Evolutionary conservation across 148 eudicot species (phyloP).

Genomic region (Chenopodium quinoa): DNA sequence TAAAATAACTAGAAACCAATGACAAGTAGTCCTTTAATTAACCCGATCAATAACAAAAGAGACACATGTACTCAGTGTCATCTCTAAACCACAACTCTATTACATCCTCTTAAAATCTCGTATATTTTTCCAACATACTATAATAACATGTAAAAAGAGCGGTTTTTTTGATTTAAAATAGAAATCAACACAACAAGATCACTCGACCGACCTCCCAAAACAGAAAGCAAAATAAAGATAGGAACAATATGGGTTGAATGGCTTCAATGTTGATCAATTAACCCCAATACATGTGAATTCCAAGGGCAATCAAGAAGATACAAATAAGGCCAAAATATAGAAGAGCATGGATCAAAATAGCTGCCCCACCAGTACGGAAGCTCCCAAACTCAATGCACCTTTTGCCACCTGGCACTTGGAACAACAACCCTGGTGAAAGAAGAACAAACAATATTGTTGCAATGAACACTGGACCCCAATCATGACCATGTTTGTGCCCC

Average conservation of each 20-base stretch:
- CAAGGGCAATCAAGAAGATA: constrained; percentile 45
- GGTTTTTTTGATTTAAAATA: not conserved
- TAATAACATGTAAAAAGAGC: not conserved
- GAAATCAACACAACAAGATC: not conserved
- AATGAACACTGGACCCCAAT: constrained; percentile 47
- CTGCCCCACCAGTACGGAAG: constrained; percentile 46
- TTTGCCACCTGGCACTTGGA: constrained; percentile 47
- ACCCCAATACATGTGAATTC: constrained; percentile 46
- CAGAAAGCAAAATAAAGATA: no score
- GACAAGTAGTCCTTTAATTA: not conserved
- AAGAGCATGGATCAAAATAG: constrained; percentile 47
- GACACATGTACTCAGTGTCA: not conserved
- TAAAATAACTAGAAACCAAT: not conserved
- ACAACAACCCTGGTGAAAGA: constrained; percentile 52
- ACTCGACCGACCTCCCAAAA: not conserved
- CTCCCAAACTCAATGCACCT: constrained; percentile 51
- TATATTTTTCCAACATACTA: no score
- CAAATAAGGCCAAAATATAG: constrained; percentile 52
- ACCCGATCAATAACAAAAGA: not conserved
- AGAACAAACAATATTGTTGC: constrained; percentile 48
- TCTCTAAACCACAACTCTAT: not conserved
- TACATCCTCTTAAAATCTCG: not conserved
- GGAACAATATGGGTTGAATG: not conserved
- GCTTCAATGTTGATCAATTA: not conserved
- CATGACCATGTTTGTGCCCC: constrained; percentile 34